Evolutionary conservation across 352 stramenopile genomes (phyloP), one percentile per base, ranked within the genome.

Genomic region (Phytophthora hibernalis): DNA sequence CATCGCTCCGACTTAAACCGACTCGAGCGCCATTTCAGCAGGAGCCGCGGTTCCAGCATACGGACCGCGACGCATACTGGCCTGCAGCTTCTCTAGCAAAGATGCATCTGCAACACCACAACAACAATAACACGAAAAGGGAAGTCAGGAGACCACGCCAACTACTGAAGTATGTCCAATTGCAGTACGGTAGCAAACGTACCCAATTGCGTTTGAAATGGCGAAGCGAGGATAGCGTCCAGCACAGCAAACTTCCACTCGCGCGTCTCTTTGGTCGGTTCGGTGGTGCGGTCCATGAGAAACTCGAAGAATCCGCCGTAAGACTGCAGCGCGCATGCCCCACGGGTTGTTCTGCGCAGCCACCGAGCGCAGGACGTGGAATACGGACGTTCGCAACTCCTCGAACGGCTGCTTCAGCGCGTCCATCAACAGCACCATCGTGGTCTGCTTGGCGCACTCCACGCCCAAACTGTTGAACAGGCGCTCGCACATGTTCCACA

Each of bases 241-340:
- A 92, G 75, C 52, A 96, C 72, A 8, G 89, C 84, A 65, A 96
- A 96, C 65, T 96, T 96, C 89, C 89, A 96, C 72, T 96, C 89
- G 62, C 87, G 82, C 22, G 85, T 91, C 51, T 90, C 75, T 51
- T 95, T 96, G 22, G 80, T 94, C 22, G 87, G 85, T 60, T 96
- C 89, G 9, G 89, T 96, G 20, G 70, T 76, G 33, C 87, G 83
- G 65, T 96, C 84, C 59, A 95, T 57, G 31, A 96, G 69, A 60
- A 92, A 96, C 70, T 96, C 89, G 48, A 94, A 87, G 54, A 96
- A 92, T 10, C 89, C 87, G 30, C 85, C 89, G 63, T 95, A 95
- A 11, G 80, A 85, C 8, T 83, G 70, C 60, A 96, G 40, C 16
- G 71, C 77, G 79, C 55, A 96, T 58, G 24, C 87, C 85, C 86